phyloP scores from a whole-genome alignment of 805 yeast species.

The Candida tammaniensis region DNA sequence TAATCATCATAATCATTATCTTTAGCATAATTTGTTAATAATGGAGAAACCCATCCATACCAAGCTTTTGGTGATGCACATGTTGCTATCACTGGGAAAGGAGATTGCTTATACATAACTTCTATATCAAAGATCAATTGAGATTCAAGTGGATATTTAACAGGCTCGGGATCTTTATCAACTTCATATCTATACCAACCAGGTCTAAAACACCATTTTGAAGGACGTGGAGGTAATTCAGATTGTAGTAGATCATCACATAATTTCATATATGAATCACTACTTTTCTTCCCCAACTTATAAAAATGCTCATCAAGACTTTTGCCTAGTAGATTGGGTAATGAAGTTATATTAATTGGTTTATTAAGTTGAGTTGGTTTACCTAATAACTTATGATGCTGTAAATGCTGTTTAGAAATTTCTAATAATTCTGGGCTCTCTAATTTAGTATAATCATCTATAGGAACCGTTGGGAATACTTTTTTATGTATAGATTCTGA shows the following conservation, averaged over 20 bases:
- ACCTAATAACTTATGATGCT: constrained; percentile 65
- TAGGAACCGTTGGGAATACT: constrained; percentile 49
- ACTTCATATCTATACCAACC: constrained; percentile 83
- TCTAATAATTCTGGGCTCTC: constrained; percentile 36
- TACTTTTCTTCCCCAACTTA: constrained; percentile 56
- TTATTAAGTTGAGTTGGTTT: constrained; percentile 61
- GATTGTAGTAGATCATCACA: constrained; percentile 41
- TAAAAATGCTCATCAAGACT: constrained; percentile 83
- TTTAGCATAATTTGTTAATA: constrained; percentile 52
- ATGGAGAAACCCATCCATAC: constrained; percentile 96
- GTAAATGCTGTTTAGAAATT: constrained; percentile 59
- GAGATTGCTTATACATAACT: constrained; percentile 70
- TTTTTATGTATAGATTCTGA: constrained; percentile 57
- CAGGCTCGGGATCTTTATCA: constrained; percentile 52
- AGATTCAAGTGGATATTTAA: constrained; percentile 68
- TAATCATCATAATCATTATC: constrained; percentile 28
- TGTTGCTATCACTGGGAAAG: constrained; percentile 76
- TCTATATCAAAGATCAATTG: constrained; percentile 88
- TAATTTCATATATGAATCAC: constrained; percentile 58
- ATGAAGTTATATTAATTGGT: constrained; percentile 53
- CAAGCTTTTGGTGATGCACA: constrained; percentile 78
- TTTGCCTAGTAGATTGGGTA: constrained; percentile 78
- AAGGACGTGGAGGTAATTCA: constrained; percentile 24
- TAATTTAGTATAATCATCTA: constrained; percentile 24
- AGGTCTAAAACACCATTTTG: constrained; percentile 51